Base-by-base conservation (phyloP, 345 rosid genomes). In the Gossypium turneri region DNA sequence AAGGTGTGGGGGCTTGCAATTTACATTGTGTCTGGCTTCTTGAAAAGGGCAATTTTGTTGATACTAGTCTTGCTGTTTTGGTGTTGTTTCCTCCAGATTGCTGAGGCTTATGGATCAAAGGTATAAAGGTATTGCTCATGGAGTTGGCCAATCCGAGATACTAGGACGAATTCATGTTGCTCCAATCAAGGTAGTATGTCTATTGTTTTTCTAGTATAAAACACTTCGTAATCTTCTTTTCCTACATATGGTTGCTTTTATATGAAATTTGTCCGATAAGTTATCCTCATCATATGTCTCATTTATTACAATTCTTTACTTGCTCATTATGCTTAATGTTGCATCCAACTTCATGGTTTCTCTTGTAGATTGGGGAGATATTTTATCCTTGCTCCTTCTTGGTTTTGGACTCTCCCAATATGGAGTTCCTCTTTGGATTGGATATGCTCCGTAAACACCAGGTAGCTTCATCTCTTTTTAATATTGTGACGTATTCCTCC, bases 391-490 rank as follows among this genome's bases (percentile, higher is more conserved):
- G 99, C 82, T 87, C 98, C 75, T 95, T 95, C 62, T 78, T 87
- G 87, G 99, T 95, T 43, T 78, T 95, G 90, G 99, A 95, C 81
- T 79, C 99, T 15, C 96, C 98, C 52, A 93, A 93, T 77, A 93
- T 93, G 98, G 99, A 95, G 79, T 95, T 95, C 76, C 89, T 95
- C 2, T 95, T 95, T 73, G 99, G 99, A 74, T 90, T 95, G 73
- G 99, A 95, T 87, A 95, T 95, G 99, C 98, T 95, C 22, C 94
- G 99, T 68, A 95, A 95, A 90, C 99, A 95, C 86, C 99, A 95
- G 94, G 99, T 95, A 84, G 19, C 70, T 19, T 63, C 22, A 58
- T 80, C 65, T 24, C 73, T 65, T 58, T 19, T 43, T 74, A 15
- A 60, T 66, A 34, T 73, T 77, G 67, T 66, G 67, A 61, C 25